Evolutionary conservation across 179 eudicot species (phyloP).

Genomic region (Sideroxylon spinosum): DNA sequence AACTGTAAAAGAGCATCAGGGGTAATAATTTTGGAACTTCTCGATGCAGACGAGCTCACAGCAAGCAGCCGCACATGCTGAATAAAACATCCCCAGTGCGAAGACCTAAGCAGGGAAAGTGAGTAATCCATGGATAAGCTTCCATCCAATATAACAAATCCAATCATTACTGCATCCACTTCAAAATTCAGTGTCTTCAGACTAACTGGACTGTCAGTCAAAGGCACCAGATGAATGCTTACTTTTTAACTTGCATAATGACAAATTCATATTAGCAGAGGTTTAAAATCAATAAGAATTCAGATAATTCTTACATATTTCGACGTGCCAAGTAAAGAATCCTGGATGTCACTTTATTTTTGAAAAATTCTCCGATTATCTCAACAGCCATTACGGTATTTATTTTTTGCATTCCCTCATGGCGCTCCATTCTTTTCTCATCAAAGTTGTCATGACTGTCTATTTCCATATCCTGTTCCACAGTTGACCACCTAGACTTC

Average conservation of each 20-base stretch:
- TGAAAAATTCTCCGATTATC: slow-evolving; percentile 56
- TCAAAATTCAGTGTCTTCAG: slow-evolving; percentile 16
- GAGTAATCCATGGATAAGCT: slow-evolving; percentile 8
- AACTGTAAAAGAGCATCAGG: slow-evolving; percentile 56
- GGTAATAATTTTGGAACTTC: slow-evolving; percentile 48
- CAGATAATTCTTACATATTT: slow-evolving; percentile 56
- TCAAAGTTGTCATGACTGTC: slow-evolving; percentile 40
- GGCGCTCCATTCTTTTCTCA: slow-evolving; percentile 52
- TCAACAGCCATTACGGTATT: slow-evolving; percentile 74
- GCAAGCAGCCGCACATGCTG: slow-evolving; percentile 59
- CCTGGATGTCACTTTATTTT: slow-evolving; percentile 50
- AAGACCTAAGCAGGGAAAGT: slow-evolving; percentile 44
- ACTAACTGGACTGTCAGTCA: background rate
- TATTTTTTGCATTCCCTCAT: slow-evolving; percentile 42
- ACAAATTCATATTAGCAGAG: background rate
- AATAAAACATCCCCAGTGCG: slow-evolving; percentile 59
- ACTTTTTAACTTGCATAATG: background rate
- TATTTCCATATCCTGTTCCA: slow-evolving; percentile 52
- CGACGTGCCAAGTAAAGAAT: slow-evolving; percentile 69
- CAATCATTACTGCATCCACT: background rate
- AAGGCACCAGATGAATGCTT: background rate
- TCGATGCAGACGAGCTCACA: slow-evolving; percentile 54
- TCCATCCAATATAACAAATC: background rate
- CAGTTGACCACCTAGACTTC: slow-evolving; percentile 57
- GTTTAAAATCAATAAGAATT: background rate